Conservation (phyloP, 2,329 filamentous ascomycete species). For the Aureobasidium sp. region DNA sequence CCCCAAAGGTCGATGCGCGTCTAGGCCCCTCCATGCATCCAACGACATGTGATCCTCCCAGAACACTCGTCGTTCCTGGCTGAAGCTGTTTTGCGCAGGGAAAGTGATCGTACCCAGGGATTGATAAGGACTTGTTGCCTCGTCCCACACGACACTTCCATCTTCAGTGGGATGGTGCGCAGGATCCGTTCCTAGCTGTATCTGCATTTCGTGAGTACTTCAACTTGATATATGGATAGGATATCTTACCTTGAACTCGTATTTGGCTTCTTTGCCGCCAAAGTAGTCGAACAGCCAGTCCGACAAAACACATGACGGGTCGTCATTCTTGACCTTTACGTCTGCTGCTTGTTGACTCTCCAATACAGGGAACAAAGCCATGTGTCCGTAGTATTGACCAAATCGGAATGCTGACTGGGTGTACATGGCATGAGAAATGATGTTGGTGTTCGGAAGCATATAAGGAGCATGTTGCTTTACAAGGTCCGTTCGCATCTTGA, state of each 20-base stretch:
- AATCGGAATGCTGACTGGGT: constrained; percentile 27
- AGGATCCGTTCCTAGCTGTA: constrained; percentile 26
- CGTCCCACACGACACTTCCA: constrained; percentile 25
- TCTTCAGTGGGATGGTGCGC: constrained; percentile 27
- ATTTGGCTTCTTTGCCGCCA: constrained; percentile 21
- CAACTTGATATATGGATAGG: neutral
- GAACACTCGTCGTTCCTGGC: constrained; percentile 20
- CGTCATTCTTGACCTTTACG: constrained; percentile 20
- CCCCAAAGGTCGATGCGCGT: constrained; percentile 23
- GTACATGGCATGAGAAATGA: constrained; percentile 28
- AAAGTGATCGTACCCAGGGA: constrained; percentile 24
- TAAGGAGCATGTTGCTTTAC: constrained; percentile 24
- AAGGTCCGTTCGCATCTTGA: constrained; percentile 25
- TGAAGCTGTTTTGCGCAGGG: constrained; percentile 23
- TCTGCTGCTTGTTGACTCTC: constrained; percentile 18
- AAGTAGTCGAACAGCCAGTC: constrained; percentile 25
- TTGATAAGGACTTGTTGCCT: constrained; percentile 26
- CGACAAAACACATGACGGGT: constrained; percentile 21
- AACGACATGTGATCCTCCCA: constrained; percentile 28
- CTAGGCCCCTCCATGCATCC: constrained; percentile 23
- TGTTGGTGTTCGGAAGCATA: constrained; percentile 29
- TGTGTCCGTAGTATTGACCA: constrained; percentile 25
- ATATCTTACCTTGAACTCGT: constrained; percentile 22
- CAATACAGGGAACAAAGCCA: constrained; percentile 23
- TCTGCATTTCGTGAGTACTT: constrained; percentile 13